phyloP scores from a whole-genome alignment of 306 rosid genomes.

The Dryas octopetala region DNA sequence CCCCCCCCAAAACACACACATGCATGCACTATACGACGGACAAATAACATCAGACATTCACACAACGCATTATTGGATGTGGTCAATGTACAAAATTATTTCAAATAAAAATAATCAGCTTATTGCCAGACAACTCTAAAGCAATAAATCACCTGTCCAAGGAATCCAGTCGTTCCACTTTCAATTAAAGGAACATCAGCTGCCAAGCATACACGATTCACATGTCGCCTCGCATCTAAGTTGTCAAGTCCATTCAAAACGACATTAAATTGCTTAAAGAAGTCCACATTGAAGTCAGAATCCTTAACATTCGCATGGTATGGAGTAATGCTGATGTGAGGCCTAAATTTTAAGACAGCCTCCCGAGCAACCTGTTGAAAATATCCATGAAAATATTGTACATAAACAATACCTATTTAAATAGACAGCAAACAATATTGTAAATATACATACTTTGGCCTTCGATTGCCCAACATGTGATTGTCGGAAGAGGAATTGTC shows the following conservation, averaged over 20 bases:
- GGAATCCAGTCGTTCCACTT: conserved; percentile 99
- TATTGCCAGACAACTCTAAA: conserved; percentile 20
- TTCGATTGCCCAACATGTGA: conserved; percentile 98
- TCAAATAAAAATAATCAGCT: not conserved
- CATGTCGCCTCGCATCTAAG: conserved; percentile 96
- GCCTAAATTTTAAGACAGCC: conserved; percentile 93
- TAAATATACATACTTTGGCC: conserved; percentile 68
- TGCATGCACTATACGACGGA: not conserved
- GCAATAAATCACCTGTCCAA: conserved; percentile 77
- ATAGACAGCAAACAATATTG: conserved; percentile 9
- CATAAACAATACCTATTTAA: conserved; percentile 18
- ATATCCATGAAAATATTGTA: conserved; percentile 29
- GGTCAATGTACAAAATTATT: not conserved
- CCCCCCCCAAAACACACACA: not conserved
- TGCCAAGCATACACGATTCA: conserved; percentile 93
- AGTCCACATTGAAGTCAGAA: conserved; percentile 79
- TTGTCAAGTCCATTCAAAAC: conserved; percentile 98
- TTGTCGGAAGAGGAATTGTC: conserved; percentile 96
- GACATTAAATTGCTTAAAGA: conserved; percentile 84
- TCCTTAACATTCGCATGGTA: conserved; percentile 95
- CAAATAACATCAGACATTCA: not conserved
- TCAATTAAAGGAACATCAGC: conserved; percentile 94
- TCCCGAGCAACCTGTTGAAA: conserved; percentile 95
- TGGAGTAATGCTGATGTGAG: conserved; percentile 75
- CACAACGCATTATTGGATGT: not conserved